phyloP scores from a whole-genome alignment of 129 eudicot species.

The Artemisia tridentata region DNA sequence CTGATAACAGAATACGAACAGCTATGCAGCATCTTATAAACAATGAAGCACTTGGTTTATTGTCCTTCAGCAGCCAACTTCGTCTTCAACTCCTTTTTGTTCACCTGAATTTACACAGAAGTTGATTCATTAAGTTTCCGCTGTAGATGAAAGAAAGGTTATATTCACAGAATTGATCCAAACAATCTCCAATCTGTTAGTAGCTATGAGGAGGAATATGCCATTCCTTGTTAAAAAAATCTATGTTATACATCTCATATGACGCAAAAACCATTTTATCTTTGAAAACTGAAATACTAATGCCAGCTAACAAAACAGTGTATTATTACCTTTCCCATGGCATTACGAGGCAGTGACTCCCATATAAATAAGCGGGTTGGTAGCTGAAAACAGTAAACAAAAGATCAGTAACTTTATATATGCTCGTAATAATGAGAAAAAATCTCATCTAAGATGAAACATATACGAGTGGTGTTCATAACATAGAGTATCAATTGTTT shows the following conservation, averaged over 20 bases:
- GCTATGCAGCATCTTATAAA: slow-evolving; percentile 5
- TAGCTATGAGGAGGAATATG: neutral
- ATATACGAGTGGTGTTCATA: too few relatives aligned
- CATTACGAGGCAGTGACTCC: slow-evolving; percentile 96
- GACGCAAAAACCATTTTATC: too few relatives aligned
- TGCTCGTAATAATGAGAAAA: neutral
- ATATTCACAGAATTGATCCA: neutral
- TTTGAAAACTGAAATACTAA: neutral
- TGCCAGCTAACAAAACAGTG: neutral
- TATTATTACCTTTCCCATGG: slow-evolving; percentile 92
- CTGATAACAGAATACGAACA: neutral
- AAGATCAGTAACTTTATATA: neutral
- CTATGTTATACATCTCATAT: too few relatives aligned
- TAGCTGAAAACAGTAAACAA: slow-evolving; percentile 42
- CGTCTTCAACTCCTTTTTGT: slow-evolving; percentile 89
- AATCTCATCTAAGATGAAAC: neutral
- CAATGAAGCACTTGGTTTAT: slow-evolving; percentile 19
- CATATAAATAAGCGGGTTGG: slow-evolving; percentile 79
- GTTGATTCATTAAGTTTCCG: neutral
- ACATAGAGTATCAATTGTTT: too few relatives aligned
- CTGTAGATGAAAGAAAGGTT: neutral
- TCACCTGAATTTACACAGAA: slow-evolving; percentile 54
- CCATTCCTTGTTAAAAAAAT: neutral
- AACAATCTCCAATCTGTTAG: neutral
- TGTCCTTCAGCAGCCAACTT: slow-evolving; percentile 55